phyloP scores from a whole-genome alignment of 306 rosid genomes.

The Lathyrus tuberosus region DNA sequence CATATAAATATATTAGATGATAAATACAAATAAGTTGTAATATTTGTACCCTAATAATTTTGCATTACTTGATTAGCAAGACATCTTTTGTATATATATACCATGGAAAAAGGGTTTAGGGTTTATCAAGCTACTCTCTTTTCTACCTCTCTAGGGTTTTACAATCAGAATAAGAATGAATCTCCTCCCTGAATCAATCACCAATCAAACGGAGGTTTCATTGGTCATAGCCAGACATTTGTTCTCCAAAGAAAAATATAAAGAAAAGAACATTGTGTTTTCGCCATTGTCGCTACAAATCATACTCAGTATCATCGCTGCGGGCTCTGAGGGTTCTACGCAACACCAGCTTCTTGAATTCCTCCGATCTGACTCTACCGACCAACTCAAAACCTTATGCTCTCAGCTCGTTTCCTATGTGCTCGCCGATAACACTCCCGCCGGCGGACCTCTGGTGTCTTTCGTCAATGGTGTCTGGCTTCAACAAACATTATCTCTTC shows the following conservation, averaged over 20 bases:
- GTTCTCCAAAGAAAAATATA: slow-evolving; percentile 41
- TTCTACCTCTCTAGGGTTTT: too few relatives aligned
- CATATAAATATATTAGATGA: too few relatives aligned
- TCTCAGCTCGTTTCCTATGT: slow-evolving; percentile 58
- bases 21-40: too few relatives aligned
- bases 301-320: slow-evolving; percentile 54
- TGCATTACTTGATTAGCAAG: background rate
- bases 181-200: slow-evolving; percentile 39
- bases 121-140: too few relatives aligned
- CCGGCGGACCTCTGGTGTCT: slow-evolving; percentile 65
- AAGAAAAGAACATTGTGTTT: slow-evolving; percentile 58
- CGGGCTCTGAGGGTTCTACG: background rate
- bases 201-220: slow-evolving; percentile 47
- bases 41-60: too few relatives aligned
- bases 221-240: slow-evolving; percentile 29
- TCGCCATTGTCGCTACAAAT: slow-evolving; percentile 80
- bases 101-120: too few relatives aligned
- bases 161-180: background rate
- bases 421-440: slow-evolving; percentile 55
- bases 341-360: background rate
- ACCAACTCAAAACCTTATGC: slow-evolving; percentile 37
- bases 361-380: background rate
- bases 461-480: background rate
- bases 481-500: background rate
- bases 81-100: too few relatives aligned